Evolutionary conservation across 2,329 filamentous ascomycete genomes (phyloP).

Genomic region (Epichloe typhina): DNA sequence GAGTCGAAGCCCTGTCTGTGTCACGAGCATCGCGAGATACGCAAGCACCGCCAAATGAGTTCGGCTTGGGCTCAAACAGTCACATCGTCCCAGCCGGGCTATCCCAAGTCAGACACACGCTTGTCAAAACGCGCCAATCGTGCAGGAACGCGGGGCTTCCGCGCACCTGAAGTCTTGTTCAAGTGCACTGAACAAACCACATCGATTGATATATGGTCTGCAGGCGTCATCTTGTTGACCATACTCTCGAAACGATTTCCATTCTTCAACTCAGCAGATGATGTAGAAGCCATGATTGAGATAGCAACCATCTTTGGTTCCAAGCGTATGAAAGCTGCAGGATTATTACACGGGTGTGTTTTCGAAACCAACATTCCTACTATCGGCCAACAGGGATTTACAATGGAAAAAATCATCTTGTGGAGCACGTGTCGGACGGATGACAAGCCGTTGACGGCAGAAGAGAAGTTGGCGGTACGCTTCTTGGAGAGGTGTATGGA

Average conservation of each 20-base stretch:
- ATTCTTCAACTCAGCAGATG: slow-evolving; percentile 98
- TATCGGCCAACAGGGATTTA: slow-evolving; percentile 73
- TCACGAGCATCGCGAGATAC: slow-evolving; percentile 47
- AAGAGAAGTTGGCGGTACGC: slow-evolving; percentile 59
- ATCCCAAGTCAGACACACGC: slow-evolving; percentile 80
- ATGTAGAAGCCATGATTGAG: slow-evolving; percentile 94
- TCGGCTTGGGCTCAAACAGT: slow-evolving; percentile 43
- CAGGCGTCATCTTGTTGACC: slow-evolving; percentile 92
- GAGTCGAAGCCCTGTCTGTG: slow-evolving; percentile 77
- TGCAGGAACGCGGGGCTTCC: slow-evolving; percentile 88
- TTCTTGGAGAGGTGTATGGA: slow-evolving; percentile 65
- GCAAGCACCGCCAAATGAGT: slow-evolving; percentile 44
- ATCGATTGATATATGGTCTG: slow-evolving; percentile 94
- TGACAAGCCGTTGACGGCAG: slow-evolving; percentile 40
- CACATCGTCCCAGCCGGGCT: slow-evolving; percentile 46
- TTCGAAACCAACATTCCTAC: slow-evolving; percentile 91
- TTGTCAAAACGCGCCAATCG: slow-evolving; percentile 84
- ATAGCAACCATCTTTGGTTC: slow-evolving; percentile 90
- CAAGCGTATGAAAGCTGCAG: slow-evolving; percentile 70
- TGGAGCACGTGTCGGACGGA: slow-evolving; percentile 80
- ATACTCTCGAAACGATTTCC: slow-evolving; percentile 86
- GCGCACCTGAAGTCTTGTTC: slow-evolving; percentile 89
- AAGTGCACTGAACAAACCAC: slow-evolving; percentile 94
- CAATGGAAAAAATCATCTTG: slow-evolving; percentile 82
- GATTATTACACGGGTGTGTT: slow-evolving; percentile 75